Percentiles rank a stretch among this genome's conserved stretches.
phyloP scores from a whole-genome alignment of 495 filamentous ascomycete species.

The Thozetella sp. region DNA sequence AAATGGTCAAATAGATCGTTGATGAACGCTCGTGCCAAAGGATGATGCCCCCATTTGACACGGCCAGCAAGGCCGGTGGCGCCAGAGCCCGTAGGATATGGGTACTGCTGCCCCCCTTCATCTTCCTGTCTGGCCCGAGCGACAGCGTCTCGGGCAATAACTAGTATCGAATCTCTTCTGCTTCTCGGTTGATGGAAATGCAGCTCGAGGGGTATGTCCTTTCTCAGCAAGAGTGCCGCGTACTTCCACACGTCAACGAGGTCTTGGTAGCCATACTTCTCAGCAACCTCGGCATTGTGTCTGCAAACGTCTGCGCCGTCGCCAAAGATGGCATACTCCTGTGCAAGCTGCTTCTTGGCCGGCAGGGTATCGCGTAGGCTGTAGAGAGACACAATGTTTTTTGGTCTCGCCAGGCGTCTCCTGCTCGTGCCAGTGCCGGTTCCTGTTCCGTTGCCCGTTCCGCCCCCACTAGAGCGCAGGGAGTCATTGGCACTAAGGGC shows the following conservation, averaged over 20 bases:
- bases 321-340: constrained; percentile 82
- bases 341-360: constrained; percentile 73
- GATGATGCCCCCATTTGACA: constrained; percentile 85
- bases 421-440: constrained; percentile 52
- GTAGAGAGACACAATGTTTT: constrained; percentile 69
- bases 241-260: constrained; percentile 85
- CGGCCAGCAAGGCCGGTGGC: constrained; percentile 48
- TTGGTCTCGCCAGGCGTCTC: constrained; percentile 41
- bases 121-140: constrained; percentile 39
- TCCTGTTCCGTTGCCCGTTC: constrained; percentile 50
- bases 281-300: constrained; percentile 79
- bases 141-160: constrained; percentile 60
- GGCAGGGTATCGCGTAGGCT: constrained; percentile 69
- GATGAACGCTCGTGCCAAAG: constrained; percentile 78
- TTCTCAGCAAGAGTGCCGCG: constrained; percentile 72
- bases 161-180: constrained; percentile 56
- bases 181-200: constrained; percentile 40
- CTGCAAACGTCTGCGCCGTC: constrained; percentile 75
- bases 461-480: constrained; percentile 50
- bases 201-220: constrained; percentile 72
- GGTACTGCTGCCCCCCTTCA: constrained; percentile 8
- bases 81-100: constrained; percentile 14
- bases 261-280: constrained; percentile 71
- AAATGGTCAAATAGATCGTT: constrained; percentile 72
- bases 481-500: constrained; percentile 48